Evolutionary conservation across 805 yeast genomes (phyloP), one percentile per base, ranked within the genome.

Genomic region (Starmerella apis): DNA sequence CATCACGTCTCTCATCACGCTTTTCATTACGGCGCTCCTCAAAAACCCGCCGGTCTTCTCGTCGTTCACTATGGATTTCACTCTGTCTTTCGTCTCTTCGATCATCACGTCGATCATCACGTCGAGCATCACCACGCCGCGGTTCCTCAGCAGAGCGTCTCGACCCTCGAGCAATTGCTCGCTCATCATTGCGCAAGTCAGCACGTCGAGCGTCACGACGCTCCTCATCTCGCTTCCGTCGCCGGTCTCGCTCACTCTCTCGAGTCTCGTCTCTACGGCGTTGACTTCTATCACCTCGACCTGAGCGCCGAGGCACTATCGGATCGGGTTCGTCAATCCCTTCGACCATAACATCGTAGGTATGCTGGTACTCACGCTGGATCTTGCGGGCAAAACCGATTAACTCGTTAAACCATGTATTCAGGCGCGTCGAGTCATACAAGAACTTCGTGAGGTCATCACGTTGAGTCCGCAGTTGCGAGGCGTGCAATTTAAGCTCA

Each of bases 281-380:
- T 20, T 13, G 43, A 2, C 13, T 9, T 2, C 31, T 18, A 9
- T 38, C 43, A 3, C 31, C n/a, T 18, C 43, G 24, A n/a, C 9
- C 43, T 14, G 10, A 10, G 14, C 30, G 32, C 3, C 43, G 30
- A 19, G 30, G 27, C 11, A 13, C 30, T 5, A n/a, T 20, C 9
- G 43, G 27, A 13, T 38, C 43, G 11, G 31, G 43, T 13, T 38
- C 44, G n/a, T 41, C 44, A 4, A 16, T 4, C 3, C 44, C 33
- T 10, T 18, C 33, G 3, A 41, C 23, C 6, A 18, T 5, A 22
- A 41, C 44, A 18, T 31, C 39, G 24, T 32, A 23, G 11, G 28
- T 43, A 24, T 30, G 47, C 31, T 32, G 38, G 32, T 41, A 27
- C 33, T 41, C 44, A 32, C 44, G 44, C 44, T 41, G 44, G 23